These are phyloP conservation scores for Penicillium goetzii DNA, from an alignment of 495 filamentous ascomycete genomes.

Conservation along the genomic window DNA sequence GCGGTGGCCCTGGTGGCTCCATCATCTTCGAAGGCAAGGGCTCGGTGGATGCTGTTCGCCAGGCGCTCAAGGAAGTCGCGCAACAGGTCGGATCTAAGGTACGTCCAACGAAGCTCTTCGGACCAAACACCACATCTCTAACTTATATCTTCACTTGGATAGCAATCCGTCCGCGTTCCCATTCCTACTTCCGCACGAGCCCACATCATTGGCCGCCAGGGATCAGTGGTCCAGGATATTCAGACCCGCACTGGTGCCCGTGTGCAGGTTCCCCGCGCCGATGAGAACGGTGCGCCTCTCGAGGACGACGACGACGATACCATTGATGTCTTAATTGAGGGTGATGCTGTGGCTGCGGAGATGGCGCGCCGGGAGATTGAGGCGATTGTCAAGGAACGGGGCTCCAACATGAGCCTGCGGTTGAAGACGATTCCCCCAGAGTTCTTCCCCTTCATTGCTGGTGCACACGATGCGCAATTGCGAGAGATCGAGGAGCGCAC, in stretches of 20 bases:
- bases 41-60: slow-evolving; percentile 71
- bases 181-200: slow-evolving; percentile 81
- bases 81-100: slow-evolving; percentile 85
- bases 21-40: slow-evolving; percentile 82
- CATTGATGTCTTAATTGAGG: slow-evolving; percentile 87
- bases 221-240: slow-evolving; percentile 85
- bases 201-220: slow-evolving; percentile 89
- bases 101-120: slow-evolving; percentile 12
- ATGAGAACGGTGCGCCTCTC: slow-evolving; percentile 54
- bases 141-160: slow-evolving; percentile 13
- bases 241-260: slow-evolving; percentile 82
- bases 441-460: slow-evolving; percentile 94
- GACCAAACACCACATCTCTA: background rate
- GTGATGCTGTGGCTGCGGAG: slow-evolving; percentile 80
- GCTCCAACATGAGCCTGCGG: slow-evolving; percentile 75
- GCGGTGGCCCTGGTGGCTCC: slow-evolving; percentile 63
- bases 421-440: slow-evolving; percentile 84
- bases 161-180: slow-evolving; percentile 75
- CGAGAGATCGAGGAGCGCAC: slow-evolving; percentile 71
- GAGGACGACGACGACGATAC: slow-evolving; percentile 74
- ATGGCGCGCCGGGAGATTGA: slow-evolving; percentile 81
- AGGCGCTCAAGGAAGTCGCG: slow-evolving; percentile 84
- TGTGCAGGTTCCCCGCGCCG: slow-evolving; percentile 82
- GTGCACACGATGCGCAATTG: slow-evolving; percentile 70
- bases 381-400: slow-evolving; percentile 81